Base-by-base conservation (phyloP, 2,329 filamentous ascomycete species). In the Xylariaceae sp. region DNA sequence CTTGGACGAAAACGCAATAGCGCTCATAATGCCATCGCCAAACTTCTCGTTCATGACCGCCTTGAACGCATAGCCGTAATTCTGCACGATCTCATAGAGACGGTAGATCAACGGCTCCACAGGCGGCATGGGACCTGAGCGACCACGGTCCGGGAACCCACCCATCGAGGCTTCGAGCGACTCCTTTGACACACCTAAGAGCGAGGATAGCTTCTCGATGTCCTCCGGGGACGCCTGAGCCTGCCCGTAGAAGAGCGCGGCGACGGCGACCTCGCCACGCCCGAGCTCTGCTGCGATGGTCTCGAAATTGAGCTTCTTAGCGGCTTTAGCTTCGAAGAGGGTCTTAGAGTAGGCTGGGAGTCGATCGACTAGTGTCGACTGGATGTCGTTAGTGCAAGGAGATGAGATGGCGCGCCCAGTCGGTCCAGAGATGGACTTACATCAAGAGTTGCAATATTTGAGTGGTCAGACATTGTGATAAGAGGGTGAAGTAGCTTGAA, bases 31-130 rank as follows among this genome's bases (percentile, higher is more conserved):
- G 1, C 92, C 92, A 63, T 91, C 86, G 0, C 86, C 86, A 63
- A 89, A 90, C 75, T 96, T 96, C 77, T 97, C 92, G 57, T 97
- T 96, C 67, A 96, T 65, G 4, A 97, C 80, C 1, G 90, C 91
- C 76, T 96, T 96, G 71, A 94, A 96, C 1, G 91, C 88, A 66
- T 95, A 94, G 1, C 92, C 92, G 62, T 96, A 96, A 67, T 95
- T 97, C 72, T 96, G 91, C 51, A 97, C 85, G 63, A 96, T 86
- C 75, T 97, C 92, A 66, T 89, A 96, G 48, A 96, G 67, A 2
- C 92, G 76, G 67, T 97, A 97, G 62, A 96, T 91, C 56, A 94
- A 69, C 4, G 89, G 89, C 64, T 95, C 89, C 48, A 80, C 83
- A 0, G 88, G 88, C 1, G 88, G 88, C 87, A 93, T 91, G 46